Conservation (phyloP, 768 basidiomycete genomes). For the Suillus ampliporus region DNA sequence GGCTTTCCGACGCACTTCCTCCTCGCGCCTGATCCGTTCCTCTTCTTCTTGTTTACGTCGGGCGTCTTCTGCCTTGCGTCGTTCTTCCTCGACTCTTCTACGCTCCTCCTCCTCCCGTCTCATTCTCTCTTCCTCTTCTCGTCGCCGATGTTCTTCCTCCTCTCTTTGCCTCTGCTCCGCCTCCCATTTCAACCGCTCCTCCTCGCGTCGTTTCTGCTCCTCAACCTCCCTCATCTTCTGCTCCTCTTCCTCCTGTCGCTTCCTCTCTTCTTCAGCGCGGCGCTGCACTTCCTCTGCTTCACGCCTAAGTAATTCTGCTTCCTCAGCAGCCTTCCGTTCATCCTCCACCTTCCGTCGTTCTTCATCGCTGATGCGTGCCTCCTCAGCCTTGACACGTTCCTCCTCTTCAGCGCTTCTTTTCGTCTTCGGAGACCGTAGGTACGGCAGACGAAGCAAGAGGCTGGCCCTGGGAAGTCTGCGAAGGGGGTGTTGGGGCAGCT, state of each 20-base stretch:
- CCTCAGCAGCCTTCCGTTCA: constrained; percentile 29
- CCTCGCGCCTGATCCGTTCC: constrained; percentile 39
- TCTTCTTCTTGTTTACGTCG: constrained; percentile 39
- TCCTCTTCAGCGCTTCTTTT: constrained; percentile 50
- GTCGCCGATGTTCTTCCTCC: constrained; percentile 35
- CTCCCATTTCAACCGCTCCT: constrained; percentile 21
- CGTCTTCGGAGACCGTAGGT: constrained; percentile 35
- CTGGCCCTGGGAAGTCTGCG: constrained; percentile 8
- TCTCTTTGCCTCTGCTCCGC: constrained; percentile 20
- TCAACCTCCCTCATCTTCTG: constrained; percentile 29
- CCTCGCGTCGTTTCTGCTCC: constrained; percentile 23
- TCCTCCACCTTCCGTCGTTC: constrained; percentile 26
- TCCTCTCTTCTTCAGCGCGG: constrained; percentile 31
- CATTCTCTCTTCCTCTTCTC: constrained; percentile 51
- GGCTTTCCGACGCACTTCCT: constrained; percentile 26
- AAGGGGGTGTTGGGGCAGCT: constrained; percentile 11
- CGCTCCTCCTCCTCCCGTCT: constrained; percentile 47
- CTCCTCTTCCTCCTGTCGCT: constrained; percentile 29
- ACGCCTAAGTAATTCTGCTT: constrained; percentile 16
- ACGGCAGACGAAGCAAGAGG: constrained; percentile 19
- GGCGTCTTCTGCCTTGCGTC: constrained; percentile 25
- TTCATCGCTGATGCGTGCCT: constrained; percentile 32
- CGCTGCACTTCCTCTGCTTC: constrained; percentile 23
- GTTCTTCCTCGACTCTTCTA: constrained; percentile 39
- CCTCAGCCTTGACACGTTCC: constrained; percentile 43